These are phyloP conservation scores for Rhodamnia argentea DNA, from an alignment of 345 rosid species.

Conservation along the genomic window DNA sequence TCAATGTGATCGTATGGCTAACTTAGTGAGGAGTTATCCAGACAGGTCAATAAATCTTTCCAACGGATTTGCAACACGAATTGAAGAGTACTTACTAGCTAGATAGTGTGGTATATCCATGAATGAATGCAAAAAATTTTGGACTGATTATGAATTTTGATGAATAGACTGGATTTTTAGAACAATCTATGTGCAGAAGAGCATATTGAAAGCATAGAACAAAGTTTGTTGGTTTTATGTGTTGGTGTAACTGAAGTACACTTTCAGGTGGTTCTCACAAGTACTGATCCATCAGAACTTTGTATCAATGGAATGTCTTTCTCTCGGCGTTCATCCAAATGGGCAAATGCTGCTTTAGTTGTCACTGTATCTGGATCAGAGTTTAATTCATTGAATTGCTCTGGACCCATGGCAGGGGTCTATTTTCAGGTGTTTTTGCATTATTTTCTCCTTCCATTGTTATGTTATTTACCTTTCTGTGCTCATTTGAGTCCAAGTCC, in stretches of 20 bases:
- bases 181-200: neutral
- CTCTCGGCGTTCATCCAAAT: slow-evolving; percentile 87
- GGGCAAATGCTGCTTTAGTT: slow-evolving; percentile 96
- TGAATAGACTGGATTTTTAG: neutral
- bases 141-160: neutral
- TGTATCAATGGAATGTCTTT: slow-evolving; percentile 98
- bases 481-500: neutral
- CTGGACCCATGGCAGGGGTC: slow-evolving; percentile 87
- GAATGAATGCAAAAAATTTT: neutral
- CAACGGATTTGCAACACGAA: neutral
- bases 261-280: slow-evolving; percentile 84
- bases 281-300: slow-evolving; percentile 74
- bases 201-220: neutral
- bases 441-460: neutral
- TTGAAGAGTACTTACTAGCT: neutral
- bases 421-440: slow-evolving; percentile 65
- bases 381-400: slow-evolving; percentile 52
- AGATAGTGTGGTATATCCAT: neutral
- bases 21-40: neutral
- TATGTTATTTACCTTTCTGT: neutral
- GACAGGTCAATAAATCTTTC: neutral
- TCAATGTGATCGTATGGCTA: neutral
- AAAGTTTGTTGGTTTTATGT: neutral
- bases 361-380: slow-evolving; percentile 65
- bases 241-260: neutral